Conservation (phyloP, 1,139 yeast genomes). For the Suhomyces atakaporum region DNA sequence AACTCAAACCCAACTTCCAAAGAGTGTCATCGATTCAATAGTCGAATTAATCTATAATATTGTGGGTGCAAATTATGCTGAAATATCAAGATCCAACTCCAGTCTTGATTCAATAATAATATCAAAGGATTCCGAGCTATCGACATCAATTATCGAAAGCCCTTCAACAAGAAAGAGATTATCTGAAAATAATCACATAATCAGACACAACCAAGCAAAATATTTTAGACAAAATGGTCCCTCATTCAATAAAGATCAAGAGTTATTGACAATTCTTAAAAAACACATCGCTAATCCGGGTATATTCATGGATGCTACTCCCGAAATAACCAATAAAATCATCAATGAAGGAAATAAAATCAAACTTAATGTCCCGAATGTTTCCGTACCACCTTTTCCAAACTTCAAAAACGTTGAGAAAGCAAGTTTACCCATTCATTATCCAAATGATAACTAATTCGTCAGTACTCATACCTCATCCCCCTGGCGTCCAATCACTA, state of each 20-base stretch:
- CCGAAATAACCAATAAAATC: slow-evolving; percentile 54
- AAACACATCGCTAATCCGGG: slow-evolving; percentile 67
- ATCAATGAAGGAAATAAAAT: slow-evolving; percentile 30
- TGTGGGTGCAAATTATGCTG: slow-evolving; percentile 27
- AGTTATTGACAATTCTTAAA: slow-evolving; percentile 35
- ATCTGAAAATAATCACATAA: slow-evolving; percentile 23
- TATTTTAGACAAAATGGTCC: slow-evolving; percentile 8
- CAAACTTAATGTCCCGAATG: slow-evolving; percentile 23
- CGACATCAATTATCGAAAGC: slow-evolving; percentile 33
- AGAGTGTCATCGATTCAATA: slow-evolving; percentile 43
- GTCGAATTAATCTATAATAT: slow-evolving; percentile 22
- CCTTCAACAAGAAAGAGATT: slow-evolving; percentile 25
- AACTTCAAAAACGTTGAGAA: slow-evolving; percentile 64
- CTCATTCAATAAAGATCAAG: slow-evolving; percentile 23
- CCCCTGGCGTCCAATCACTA: slow-evolving; percentile 76
- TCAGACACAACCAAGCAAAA: slow-evolving; percentile 18
- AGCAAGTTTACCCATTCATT: slow-evolving; percentile 41
- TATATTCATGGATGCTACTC: slow-evolving; percentile 49
- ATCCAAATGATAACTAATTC: slow-evolving; percentile 23
- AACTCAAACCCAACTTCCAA: slow-evolving; percentile 48
- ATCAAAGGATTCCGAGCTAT: slow-evolving; percentile 25
- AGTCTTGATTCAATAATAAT: slow-evolving; percentile 23
- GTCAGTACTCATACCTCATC: slow-evolving; percentile 30
- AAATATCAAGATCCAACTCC: slow-evolving; percentile 17
- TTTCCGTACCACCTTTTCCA: slow-evolving; percentile 49